Conservation (phyloP, 768 basidiomycete genomes). For the Hemileccinum rubropunctum region DNA sequence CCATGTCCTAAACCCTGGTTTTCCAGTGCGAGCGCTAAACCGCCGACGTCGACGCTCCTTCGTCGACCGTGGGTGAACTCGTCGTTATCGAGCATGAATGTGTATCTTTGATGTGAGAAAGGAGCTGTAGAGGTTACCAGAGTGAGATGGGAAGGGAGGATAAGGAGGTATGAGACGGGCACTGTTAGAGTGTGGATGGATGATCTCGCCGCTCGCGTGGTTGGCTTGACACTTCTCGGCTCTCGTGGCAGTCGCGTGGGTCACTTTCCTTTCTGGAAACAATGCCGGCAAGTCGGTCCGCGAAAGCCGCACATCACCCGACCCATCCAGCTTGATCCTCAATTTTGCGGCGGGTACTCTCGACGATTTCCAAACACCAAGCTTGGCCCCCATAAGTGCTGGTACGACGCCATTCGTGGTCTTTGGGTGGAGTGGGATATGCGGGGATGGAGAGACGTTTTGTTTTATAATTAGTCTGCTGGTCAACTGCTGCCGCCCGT, state of each 20-base stretch:
- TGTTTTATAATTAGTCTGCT: no score
- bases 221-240: slow-evolving; percentile 32
- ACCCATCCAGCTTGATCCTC: no score
- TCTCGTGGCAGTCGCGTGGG: slow-evolving; percentile 37
- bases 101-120: neutral
- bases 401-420: no score
- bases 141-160: neutral
- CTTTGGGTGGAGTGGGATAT: no score
- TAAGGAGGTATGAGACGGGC: slow-evolving; percentile 8
- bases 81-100: slow-evolving; percentile 29
- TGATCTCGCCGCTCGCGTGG: slow-evolving; percentile 37
- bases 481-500: no score
- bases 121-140: neutral
- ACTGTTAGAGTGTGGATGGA: slow-evolving; percentile 20
- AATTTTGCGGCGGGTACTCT: no score
- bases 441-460: no score
- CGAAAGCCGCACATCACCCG: neutral
- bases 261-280: slow-evolving; percentile 16
- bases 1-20: slow-evolving; percentile 64
- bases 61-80: slow-evolving; percentile 41
- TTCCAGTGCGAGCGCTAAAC: slow-evolving; percentile 74
- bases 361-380: no score
- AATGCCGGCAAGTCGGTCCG: slow-evolving; percentile 14
- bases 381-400: no score
- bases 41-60: slow-evolving; percentile 87